phyloP scores from a whole-genome alignment of 306 rosid genomes.

The Vigna nakashimae region DNA sequence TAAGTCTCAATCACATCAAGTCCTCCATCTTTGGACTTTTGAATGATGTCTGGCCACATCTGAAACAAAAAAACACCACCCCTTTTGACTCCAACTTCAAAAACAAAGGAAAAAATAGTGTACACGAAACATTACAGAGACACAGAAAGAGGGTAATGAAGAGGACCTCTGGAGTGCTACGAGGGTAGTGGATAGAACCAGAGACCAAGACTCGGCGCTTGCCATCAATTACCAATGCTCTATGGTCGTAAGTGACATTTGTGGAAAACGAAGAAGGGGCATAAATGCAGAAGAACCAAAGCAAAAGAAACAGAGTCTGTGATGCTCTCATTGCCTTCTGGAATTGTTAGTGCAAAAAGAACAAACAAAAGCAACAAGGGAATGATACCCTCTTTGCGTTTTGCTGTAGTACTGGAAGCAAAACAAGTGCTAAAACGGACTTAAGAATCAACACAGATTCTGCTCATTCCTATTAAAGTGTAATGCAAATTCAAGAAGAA shows the following conservation, averaged over 20 bases:
- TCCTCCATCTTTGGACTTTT: conserved; percentile 94
- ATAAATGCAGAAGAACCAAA: conserved; percentile 54
- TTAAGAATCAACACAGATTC: neutral
- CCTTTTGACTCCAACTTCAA: conserved; percentile 25
- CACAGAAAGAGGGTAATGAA: neutral
- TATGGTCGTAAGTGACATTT: conserved; percentile 82
- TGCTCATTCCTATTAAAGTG: no score
- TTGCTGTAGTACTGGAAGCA: conserved; percentile 32
- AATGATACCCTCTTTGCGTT: conserved; percentile 32
- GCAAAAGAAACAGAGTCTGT: conserved; percentile 38
- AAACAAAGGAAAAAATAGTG: neutral
- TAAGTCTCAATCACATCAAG: conserved; percentile 94
- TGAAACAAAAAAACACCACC: conserved; percentile 44
- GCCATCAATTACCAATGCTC: conserved; percentile 88
- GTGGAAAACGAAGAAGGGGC: conserved; percentile 50
- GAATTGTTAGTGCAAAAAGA: neutral
- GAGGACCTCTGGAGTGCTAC: conserved; percentile 86
- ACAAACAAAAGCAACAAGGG: neutral
- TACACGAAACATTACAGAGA: neutral
- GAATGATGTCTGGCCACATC: conserved; percentile 98
- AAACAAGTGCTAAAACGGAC: conserved; percentile 4
- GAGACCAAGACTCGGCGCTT: conserved; percentile 77
- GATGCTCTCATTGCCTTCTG: conserved; percentile 53
- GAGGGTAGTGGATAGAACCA: conserved; percentile 97
- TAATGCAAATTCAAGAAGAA: no score